phyloP scores from a whole-genome alignment of 352 stramenopile genomes.

The Phytophthora fragariae region DNA sequence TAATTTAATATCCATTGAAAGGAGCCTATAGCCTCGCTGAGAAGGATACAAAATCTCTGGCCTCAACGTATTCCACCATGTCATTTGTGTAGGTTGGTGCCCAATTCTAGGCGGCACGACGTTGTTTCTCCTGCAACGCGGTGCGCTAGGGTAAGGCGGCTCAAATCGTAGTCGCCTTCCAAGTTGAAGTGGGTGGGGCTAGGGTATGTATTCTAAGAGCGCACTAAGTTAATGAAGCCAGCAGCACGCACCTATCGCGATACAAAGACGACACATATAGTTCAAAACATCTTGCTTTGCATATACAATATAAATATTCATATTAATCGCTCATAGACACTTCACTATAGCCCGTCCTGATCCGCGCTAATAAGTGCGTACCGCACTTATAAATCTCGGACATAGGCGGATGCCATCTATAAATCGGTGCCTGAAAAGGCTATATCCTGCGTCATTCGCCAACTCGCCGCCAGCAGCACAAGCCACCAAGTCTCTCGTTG shows the following conservation, averaged over 20 bases:
- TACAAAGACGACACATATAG: background rate
- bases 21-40: background rate
- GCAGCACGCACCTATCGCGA: constrained; percentile 4
- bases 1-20: background rate
- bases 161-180: background rate
- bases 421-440: background rate
- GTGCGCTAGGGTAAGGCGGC: background rate
- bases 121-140: background rate
- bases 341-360: background rate
- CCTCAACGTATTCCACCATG: background rate
- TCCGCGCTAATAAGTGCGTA: background rate
- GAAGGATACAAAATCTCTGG: too few relatives aligned
- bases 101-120: background rate
- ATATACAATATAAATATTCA: constrained; percentile 2
- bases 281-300: background rate
- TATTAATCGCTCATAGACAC: background rate
- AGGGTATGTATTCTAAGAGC: constrained; percentile 13
- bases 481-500: background rate
- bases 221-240: constrained; percentile 3
- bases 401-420: background rate
- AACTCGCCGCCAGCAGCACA: constrained; percentile 27
- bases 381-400: background rate
- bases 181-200: constrained; percentile 29
- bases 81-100: background rate
- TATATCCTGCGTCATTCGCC: constrained; percentile 20